Conservation (phyloP, 495 filamentous ascomycete species). For the Aspergillus taichungensis region DNA sequence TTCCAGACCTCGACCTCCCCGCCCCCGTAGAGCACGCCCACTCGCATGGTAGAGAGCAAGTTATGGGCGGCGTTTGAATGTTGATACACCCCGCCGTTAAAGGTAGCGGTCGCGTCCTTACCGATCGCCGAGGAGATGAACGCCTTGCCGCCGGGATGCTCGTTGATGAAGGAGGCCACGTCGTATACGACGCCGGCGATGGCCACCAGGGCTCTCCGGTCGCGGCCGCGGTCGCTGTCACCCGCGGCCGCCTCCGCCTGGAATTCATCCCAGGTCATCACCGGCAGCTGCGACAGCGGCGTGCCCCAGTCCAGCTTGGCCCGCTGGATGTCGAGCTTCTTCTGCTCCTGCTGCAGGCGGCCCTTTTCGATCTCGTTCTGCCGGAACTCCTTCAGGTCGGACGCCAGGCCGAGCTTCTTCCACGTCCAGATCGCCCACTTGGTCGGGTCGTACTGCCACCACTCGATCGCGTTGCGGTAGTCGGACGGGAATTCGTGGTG, state of each 20-base stretch:
- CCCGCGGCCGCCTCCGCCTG: constrained; percentile 43
- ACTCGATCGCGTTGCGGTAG: constrained; percentile 88
- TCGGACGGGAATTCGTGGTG: constrained; percentile 94
- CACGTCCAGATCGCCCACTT: constrained; percentile 84
- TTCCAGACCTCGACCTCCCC: constrained; percentile 94
- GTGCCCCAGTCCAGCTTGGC: constrained; percentile 76
- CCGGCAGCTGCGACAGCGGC: constrained; percentile 74
- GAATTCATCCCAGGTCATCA: constrained; percentile 84
- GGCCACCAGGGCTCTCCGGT: constrained; percentile 66
- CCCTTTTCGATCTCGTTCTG: constrained; percentile 91
- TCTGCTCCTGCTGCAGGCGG: constrained; percentile 80
- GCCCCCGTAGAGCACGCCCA: constrained; percentile 80
- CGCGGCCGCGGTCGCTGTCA: too few relatives aligned
- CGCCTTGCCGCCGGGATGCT: constrained; percentile 81
- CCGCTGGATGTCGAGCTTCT: constrained; percentile 87
- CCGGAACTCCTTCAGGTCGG: constrained; percentile 82
- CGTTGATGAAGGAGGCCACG: constrained; percentile 73
- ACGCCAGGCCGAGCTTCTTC: constrained; percentile 80
- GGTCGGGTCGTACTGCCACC: constrained; percentile 92
- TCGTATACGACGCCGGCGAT: constrained; percentile 87
- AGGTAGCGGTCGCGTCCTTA: constrained; percentile 89
- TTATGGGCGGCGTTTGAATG: constrained; percentile 92
- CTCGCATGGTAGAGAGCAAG: constrained; percentile 77
- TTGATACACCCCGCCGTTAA: constrained; percentile 89
- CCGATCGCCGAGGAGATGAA: constrained; percentile 74